Evolutionary conservation across 192 early-diverging fungal genomes (phyloP).

Genomic region (Backusella psychrophila): DNA sequence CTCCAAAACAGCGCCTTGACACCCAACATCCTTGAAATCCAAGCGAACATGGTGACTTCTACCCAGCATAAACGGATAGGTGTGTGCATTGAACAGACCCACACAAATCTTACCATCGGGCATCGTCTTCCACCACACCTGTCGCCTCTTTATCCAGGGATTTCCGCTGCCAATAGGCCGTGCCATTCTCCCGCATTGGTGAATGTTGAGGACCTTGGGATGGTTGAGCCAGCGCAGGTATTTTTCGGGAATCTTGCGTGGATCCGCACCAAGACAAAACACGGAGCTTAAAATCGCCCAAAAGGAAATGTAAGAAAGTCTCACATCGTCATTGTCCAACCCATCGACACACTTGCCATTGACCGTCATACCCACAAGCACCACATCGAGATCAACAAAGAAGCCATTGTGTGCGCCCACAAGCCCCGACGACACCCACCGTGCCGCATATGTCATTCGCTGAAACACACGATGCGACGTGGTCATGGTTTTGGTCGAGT

Average conservation of each 20-base stretch:
- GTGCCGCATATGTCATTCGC: slow-evolving; percentile 14
- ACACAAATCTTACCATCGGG: slow-evolving; percentile 20
- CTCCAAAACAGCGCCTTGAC: slow-evolving; percentile 1
- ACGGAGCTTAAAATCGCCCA: slow-evolving; percentile 32
- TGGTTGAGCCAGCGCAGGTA: slow-evolving; percentile 24
- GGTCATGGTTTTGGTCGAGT: slow-evolving; percentile 27
- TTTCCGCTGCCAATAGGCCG: slow-evolving; percentile 16
- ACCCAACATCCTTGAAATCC: slow-evolving; percentile 16
- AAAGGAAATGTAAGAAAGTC: slow-evolving; percentile 26
- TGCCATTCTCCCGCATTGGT: slow-evolving; percentile 30
- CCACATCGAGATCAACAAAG: slow-evolving; percentile 29
- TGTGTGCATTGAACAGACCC: slow-evolving; percentile 28
- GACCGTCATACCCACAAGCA: slow-evolving; percentile 26
- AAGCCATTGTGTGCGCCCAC: slow-evolving; percentile 24
- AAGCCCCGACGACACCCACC: slow-evolving; percentile 18
- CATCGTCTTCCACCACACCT: slow-evolving; percentile 31
- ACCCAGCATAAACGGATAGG: slow-evolving; percentile 17
- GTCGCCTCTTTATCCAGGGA: slow-evolving; percentile 19
- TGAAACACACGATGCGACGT: slow-evolving; percentile 23
- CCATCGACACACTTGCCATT: slow-evolving; percentile 31
- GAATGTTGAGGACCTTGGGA: slow-evolving; percentile 21
- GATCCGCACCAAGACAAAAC: slow-evolving; percentile 31
- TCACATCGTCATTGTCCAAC: slow-evolving; percentile 22
- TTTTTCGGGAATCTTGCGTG: slow-evolving; percentile 26
- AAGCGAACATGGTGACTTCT: slow-evolving; percentile 6